Percentiles rank a stretch among this genome's conserved stretches.
These are phyloP conservation scores for Elongisporangium senticosum DNA, from an alignment of 352 stramenopile genomes.

Conservation along the genomic window DNA sequence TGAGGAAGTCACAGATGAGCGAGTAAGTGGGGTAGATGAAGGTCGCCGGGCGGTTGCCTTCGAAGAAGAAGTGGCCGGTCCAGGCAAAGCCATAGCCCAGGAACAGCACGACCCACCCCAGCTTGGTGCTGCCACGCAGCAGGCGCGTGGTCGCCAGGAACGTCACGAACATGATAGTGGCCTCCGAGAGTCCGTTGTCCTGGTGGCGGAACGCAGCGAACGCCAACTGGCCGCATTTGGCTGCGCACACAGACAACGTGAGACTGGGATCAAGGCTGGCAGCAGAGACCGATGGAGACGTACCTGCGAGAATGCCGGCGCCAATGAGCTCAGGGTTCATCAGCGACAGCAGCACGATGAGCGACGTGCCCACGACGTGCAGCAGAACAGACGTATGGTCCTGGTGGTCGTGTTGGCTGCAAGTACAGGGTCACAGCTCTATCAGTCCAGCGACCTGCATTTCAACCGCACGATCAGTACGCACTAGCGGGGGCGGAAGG, in stretches of 20 bases:
- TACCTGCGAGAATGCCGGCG: constrained; percentile 19
- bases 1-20: constrained; percentile 51
- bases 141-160: constrained; percentile 30
- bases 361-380: constrained; percentile 34
- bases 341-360: constrained; percentile 28
- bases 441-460: neutral
- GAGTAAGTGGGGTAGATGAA: constrained; percentile 70
- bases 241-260: constrained; percentile 3
- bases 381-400: constrained; percentile 36
- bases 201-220: constrained; percentile 30
- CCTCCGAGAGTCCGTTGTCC: constrained; percentile 30
- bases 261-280: neutral
- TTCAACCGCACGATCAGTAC: neutral
- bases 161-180: constrained; percentile 16
- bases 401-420: constrained; percentile 29
- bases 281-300: neutral
- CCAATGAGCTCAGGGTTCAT: constrained; percentile 31
- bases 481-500: constrained; percentile 48
- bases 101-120: constrained; percentile 15
- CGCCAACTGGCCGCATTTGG: constrained; percentile 33
- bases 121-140: constrained; percentile 18
- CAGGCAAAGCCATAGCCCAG: constrained; percentile 59
- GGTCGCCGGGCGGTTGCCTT: constrained; percentile 51
- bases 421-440: neutral
- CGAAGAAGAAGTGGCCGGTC: constrained; percentile 61